These are phyloP conservation scores for Aspergillus asperescens DNA, from an alignment of 495 filamentous ascomycete species.

Conservation along the genomic window DNA sequence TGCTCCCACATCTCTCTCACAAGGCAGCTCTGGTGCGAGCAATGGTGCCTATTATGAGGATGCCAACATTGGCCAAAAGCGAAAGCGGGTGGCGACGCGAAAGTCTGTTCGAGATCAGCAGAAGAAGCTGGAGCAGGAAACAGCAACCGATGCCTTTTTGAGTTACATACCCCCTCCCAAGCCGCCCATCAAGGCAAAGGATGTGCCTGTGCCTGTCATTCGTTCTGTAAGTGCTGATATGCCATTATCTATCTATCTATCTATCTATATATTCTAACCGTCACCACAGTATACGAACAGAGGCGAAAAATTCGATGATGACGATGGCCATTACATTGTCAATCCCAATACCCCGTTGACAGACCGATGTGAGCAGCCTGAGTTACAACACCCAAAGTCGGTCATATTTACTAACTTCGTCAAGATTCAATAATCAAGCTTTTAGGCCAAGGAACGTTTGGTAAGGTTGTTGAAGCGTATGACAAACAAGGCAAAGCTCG, in stretches of 20 bases:
- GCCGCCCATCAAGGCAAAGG: constrained; percentile 84
- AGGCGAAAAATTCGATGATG: constrained; percentile 74
- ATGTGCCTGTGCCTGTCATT: constrained; percentile 78
- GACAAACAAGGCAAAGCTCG: constrained; percentile 68
- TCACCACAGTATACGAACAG: constrained; percentile 37
- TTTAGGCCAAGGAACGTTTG: constrained; percentile 94
- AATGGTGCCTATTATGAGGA: constrained; percentile 51
- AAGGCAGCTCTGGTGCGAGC: constrained; percentile 56
- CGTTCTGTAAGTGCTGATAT: constrained; percentile 65
- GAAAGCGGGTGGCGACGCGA: constrained; percentile 73
- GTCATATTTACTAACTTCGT: constrained; percentile 11
- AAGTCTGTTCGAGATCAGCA: constrained; percentile 76
- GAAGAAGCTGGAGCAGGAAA: constrained; percentile 64
- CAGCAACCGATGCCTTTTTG: constrained; percentile 62
- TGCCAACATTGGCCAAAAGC: constrained; percentile 67
- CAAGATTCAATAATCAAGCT: constrained; percentile 81
- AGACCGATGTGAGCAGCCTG: constrained; percentile 71
- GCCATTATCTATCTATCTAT: not conserved
- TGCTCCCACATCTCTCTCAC: constrained; percentile 82
- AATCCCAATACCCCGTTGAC: constrained; percentile 76
- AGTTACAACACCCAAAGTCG: not conserved
- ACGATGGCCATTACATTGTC: constrained; percentile 95
- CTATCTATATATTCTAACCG: constrained; percentile 16
- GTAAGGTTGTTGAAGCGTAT: constrained; percentile 91
- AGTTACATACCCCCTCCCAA: constrained; percentile 80